A percentile compares a stretch with the other conserved stretches of the same genome.
Evolutionary conservation across 345 rosid genomes (phyloP).

Genomic region (Raphanus raphanistrum): DNA sequence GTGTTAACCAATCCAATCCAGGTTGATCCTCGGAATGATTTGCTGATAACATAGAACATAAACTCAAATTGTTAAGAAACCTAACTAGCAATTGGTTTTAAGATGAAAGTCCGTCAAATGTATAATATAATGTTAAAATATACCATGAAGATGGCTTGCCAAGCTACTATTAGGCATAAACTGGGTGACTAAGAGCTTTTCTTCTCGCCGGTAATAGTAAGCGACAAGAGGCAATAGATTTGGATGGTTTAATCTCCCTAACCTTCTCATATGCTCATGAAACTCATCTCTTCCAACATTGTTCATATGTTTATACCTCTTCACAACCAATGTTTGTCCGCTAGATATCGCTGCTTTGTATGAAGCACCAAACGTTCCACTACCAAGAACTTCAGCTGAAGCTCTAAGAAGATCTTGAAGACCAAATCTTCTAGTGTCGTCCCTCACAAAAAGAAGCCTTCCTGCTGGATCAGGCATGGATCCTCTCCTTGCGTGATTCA

Average conservation of each 20-base stretch:
- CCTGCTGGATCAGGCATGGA: conserved; percentile 41
- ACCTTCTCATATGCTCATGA: conserved; percentile 65
- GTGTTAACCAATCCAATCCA: conserved; percentile 60
- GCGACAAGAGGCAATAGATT: conserved; percentile 56
- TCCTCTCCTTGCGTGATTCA: conserved; percentile 13
- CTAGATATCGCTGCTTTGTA: conserved; percentile 55
- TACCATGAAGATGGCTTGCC: conserved; percentile 74
- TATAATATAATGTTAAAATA: conserved; percentile 6
- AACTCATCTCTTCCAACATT: conserved; percentile 65
- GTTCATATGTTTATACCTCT: conserved; percentile 79
- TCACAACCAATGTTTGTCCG: conserved; percentile 57
- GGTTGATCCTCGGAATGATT: conserved; percentile 43
- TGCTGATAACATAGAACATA: conserved; percentile 39
- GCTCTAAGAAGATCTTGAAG: conserved; percentile 66
- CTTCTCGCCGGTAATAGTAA: conserved; percentile 68
- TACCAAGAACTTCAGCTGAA: conserved; percentile 77
- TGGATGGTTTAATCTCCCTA: conserved; percentile 62
- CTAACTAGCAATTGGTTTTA: background rate
- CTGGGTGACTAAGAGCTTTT: conserved; percentile 61
- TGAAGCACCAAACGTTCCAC: conserved; percentile 78
- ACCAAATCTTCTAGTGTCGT: conserved; percentile 54
- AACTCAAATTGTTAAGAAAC: background rate
- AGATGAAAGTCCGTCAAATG: background rate
- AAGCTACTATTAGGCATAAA: conserved; percentile 55
- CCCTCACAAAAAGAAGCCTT: conserved; percentile 50